Evolutionary conservation across 208 protist species (phyloP), one percentile per base, ranked within the genome.

Genomic region (Kentomonas sorsogonicus): DNA sequence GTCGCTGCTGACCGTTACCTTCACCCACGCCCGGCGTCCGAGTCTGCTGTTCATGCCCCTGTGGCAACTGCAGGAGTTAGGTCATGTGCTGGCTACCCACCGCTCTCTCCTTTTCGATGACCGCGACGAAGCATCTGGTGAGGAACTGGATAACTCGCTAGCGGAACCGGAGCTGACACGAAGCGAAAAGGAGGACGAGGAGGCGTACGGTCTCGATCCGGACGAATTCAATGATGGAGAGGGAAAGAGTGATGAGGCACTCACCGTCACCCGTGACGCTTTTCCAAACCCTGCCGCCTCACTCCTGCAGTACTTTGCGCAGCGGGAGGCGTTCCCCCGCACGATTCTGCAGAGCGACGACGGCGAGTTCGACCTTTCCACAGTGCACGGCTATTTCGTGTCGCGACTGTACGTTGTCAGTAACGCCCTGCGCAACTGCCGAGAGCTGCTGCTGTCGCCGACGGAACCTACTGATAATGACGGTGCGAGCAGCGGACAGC

Each of bases 11-110:
- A 64, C 65, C 36, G 68, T 86, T 11, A 78, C 87, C 4, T 65
- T 80, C 50, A 68, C 77, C 1, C 81, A 89, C 48, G 66, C 76
- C 27, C 34, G 69, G 63, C 74, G 84, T 52, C 83, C 86, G 5
- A 85, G 69, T 1, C 60, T 90, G 50, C 45, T 89, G 33, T 93
- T 79, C 80, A 93, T 93, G 86, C 86, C 86, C 30, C 68, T 93
- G 43, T 62, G 57, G 25, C 74, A 86, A 55, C 57, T 83, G 48
- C 83, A 93, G 67, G 82, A 93, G 61, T 7, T 93, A 4, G 29
- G 89, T 10, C 83, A 77, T 41, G 44, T 89, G 2, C 30, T 89
- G 2, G 26, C 31, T 3, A 55, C 76, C 13, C 70, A 80, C 46
- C 70, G 67, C 0, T 26, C 77, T n/a, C 51, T 84, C 0, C 44